A percentile compares a stretch with the other conserved stretches of the same genome.
Evolutionary conservation across 2,329 filamentous ascomycete genomes (phyloP).

Genomic region (Penicillium digitatum): DNA sequence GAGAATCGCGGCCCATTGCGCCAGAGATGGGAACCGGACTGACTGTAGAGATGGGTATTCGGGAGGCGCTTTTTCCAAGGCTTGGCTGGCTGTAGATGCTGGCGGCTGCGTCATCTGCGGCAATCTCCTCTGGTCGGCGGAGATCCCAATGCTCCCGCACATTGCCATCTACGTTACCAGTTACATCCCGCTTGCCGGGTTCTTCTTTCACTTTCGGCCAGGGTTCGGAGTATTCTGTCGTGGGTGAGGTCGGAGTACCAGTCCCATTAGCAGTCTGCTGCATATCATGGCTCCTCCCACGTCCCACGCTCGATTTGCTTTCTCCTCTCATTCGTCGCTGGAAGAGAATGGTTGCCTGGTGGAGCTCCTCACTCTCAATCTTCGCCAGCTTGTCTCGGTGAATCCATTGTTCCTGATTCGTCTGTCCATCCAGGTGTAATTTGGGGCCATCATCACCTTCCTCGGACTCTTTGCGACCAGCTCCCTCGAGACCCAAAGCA

Average conservation of each 20-base stretch:
- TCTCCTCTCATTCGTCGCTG: constrained; percentile 37
- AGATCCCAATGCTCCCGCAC: constrained; percentile 64
- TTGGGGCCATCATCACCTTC: constrained; percentile 19
- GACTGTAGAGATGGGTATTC: constrained; percentile 79
- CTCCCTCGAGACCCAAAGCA: constrained; percentile 23
- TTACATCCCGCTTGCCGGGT: constrained; percentile 38
- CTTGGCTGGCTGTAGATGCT: constrained; percentile 53
- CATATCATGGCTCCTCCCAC: constrained; percentile 39
- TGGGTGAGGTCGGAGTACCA: constrained; percentile 22
- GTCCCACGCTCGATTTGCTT: constrained; percentile 35
- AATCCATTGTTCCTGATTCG: constrained; percentile 47
- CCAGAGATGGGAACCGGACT: constrained; percentile 67
- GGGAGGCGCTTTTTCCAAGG: constrained; percentile 63
- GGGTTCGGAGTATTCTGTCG: constrained; percentile 32
- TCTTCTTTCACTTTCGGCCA: constrained; percentile 37
- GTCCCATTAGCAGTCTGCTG: constrained; percentile 30
- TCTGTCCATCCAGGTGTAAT: constrained; percentile 12
- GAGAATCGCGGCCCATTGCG: constrained; percentile 66
- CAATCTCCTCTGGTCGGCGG: constrained; percentile 72
- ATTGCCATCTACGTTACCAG: constrained; percentile 39
- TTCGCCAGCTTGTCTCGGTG: constrained; percentile 50
- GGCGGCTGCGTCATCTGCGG: constrained; percentile 46
- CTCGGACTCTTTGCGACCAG: constrained; percentile 14
- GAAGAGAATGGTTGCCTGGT: constrained; percentile 46
- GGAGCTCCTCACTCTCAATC: constrained; percentile 50